Evolutionary conservation across 768 basidiomycete species (phyloP).

Genomic region (Lactifluus echinatus): DNA sequence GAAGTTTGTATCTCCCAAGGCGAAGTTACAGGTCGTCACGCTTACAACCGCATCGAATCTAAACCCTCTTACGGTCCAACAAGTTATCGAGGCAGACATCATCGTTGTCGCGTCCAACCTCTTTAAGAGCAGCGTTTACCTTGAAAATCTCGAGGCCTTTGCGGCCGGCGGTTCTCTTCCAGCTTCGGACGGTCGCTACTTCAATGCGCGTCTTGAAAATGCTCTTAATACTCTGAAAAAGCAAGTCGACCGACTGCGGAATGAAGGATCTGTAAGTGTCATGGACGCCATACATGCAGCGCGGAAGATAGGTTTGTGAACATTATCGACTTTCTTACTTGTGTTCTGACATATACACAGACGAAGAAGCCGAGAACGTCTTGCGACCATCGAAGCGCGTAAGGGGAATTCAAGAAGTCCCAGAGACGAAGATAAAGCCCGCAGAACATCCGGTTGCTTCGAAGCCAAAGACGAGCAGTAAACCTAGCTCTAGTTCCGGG

Average conservation of each 20-base stretch:
- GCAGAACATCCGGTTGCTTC: background rate
- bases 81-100: conserved; percentile 75
- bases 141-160: conserved; percentile 65
- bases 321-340: background rate
- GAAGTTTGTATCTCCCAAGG: conserved; percentile 59
- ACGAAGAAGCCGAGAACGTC: conserved; percentile 42
- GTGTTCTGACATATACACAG: conserved; percentile 27
- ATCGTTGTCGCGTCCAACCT: conserved; percentile 79
- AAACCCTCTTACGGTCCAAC: conserved; percentile 62
- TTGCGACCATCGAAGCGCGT: conserved; percentile 53
- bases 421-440: background rate
- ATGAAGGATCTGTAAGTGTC: conserved; percentile 54
- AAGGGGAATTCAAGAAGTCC: conserved; percentile 41
- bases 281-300: conserved; percentile 56
- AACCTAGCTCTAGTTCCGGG: conserved; percentile 12
- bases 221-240: conserved; percentile 45
- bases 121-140: conserved; percentile 71
- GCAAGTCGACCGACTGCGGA: conserved; percentile 62
- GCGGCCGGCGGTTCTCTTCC: conserved; percentile 64
- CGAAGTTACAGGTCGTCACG: conserved; percentile 51
- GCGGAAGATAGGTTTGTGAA: conserved; percentile 47
- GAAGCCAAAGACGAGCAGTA: background rate
- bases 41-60: conserved; percentile 63
- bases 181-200: conserved; percentile 71
- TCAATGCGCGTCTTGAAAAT: conserved; percentile 71